Conservation (phyloP, 805 yeast genomes). For the Helenozyma rhizophorensis region DNA sequence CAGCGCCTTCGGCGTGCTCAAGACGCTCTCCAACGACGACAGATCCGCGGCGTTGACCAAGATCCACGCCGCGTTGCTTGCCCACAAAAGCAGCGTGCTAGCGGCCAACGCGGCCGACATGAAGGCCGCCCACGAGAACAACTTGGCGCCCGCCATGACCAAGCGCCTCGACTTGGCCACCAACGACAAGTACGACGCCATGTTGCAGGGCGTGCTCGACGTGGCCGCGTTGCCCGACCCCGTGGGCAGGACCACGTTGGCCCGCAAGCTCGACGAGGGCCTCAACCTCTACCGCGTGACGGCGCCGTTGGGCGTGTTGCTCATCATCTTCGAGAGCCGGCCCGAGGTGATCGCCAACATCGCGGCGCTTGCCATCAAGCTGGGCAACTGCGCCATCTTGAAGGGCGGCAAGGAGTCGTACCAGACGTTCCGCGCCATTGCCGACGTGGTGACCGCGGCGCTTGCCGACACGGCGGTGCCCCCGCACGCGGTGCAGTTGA, state of each 20-base stretch:
- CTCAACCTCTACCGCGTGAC: conserved; percentile 76
- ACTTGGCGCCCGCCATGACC: conserved; percentile 65
- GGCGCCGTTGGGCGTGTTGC: conserved; percentile 90
- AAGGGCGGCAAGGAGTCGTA: conserved; percentile 96
- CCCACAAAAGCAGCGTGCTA: conserved; percentile 57
- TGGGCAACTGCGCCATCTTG: conserved; percentile 94
- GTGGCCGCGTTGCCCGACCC: conserved; percentile 91
- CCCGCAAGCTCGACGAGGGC: conserved; percentile 86
- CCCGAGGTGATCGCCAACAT: conserved; percentile 99
- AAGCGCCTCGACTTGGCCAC: conserved; percentile 80
- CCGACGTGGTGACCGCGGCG: conserved; percentile 61
- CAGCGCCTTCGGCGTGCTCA: conserved; percentile 75
- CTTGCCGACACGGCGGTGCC: conserved; percentile 70
- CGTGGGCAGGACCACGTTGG: conserved; percentile 80
- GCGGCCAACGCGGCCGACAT: conserved; percentile 74
- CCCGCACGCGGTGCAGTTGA: conserved; percentile 73
- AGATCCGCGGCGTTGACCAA: conserved; percentile 69
- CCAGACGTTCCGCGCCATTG: conserved; percentile 79
- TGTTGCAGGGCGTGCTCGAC: conserved; percentile 92
- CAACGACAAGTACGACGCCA: conserved; percentile 83
- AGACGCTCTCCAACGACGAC: conserved; percentile 68
- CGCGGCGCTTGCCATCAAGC: conserved; percentile 90
- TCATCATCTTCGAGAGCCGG: conserved; percentile 91
- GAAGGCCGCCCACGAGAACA: conserved; percentile 57
- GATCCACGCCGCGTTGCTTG: conserved; percentile 65